Percentiles rank a stretch among this genome's conserved stretches.
These are phyloP conservation scores for Plantago coronopus DNA, from an alignment of 305 asterid species.

Conservation along the genomic window DNA sequence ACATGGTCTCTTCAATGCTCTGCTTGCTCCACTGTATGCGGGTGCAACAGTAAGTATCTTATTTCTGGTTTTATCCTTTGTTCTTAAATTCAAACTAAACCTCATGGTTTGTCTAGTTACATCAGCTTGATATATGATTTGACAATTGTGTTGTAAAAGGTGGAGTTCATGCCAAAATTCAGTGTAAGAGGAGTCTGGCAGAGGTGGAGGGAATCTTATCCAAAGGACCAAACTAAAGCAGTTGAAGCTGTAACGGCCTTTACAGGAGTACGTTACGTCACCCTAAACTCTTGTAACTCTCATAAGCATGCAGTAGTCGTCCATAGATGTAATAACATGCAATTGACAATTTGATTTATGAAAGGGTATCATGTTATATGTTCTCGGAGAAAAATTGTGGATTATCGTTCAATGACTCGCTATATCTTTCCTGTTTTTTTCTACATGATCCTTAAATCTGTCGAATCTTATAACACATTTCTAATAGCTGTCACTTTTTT, in stretches of 20 bases:
- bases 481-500: too few relatives aligned
- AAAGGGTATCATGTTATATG: too few relatives aligned
- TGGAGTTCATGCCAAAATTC: conserved; percentile 89
- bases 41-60: conserved; percentile 62
- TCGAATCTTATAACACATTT: too few relatives aligned
- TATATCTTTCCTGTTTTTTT: too few relatives aligned
- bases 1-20: conserved; percentile 82
- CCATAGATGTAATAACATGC: too few relatives aligned
- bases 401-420: too few relatives aligned
- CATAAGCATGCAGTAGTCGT: too few relatives aligned
- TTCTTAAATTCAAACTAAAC: conserved; percentile 8
- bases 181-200: conserved; percentile 99
- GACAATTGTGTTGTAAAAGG: conserved; percentile 40
- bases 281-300: too few relatives aligned
- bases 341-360: too few relatives aligned
- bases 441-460: too few relatives aligned
- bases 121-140: conserved; percentile 7
- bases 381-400: too few relatives aligned
- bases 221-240: conserved; percentile 49
- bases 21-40: conserved; percentile 85
- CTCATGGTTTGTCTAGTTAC: conserved; percentile 13
- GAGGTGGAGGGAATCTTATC: conserved; percentile 95
- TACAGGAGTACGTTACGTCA: conserved; percentile 67
- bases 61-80: conserved; percentile 15
- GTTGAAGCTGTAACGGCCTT: conserved; percentile 75